Conservation (phyloP, 768 basidiomycete genomes). For the Xerocomellus amylosporus region DNA sequence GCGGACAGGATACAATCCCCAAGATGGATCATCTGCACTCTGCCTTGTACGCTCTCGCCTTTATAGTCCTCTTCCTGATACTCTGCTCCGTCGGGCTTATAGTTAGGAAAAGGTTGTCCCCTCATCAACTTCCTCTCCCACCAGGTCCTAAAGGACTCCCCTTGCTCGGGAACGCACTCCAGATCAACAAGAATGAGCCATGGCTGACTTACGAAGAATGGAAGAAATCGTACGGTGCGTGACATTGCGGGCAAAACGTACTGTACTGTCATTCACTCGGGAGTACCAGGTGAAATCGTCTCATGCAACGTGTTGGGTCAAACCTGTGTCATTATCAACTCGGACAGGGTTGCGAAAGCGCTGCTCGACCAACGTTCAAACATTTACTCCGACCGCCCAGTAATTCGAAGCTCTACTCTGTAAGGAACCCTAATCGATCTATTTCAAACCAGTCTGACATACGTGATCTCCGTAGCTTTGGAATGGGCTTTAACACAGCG, state of each 20-base stretch:
- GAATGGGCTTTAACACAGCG: slow-evolving; percentile 22
- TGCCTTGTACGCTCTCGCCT: not conserved
- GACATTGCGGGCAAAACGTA: not conserved
- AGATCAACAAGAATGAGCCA: slow-evolving; percentile 24
- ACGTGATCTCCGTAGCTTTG: slow-evolving; percentile 14
- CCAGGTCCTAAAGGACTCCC: slow-evolving; percentile 32
- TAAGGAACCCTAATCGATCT: not conserved
- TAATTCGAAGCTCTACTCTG: slow-evolving; percentile 4
- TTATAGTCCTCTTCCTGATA: not conserved
- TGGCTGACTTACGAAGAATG: slow-evolving; percentile 35
- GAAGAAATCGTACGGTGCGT: slow-evolving; percentile 31
- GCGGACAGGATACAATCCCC: not conserved
- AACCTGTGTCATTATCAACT: slow-evolving; percentile 23
- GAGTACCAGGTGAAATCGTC: slow-evolving; percentile 18
- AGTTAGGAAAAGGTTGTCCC: slow-evolving; percentile 6
- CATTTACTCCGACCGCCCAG: slow-evolving; percentile 23
- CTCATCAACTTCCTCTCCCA: slow-evolving; percentile 22
- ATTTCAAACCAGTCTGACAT: not conserved
- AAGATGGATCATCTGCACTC: slow-evolving; percentile 4
- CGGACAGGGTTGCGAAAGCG: slow-evolving; percentile 18
- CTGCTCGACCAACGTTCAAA: slow-evolving; percentile 27
- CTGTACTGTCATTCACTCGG: not conserved
- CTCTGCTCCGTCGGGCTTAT: slow-evolving; percentile 1
- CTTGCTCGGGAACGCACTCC: slow-evolving; percentile 24
- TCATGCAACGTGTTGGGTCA: slow-evolving; percentile 23